phyloP scores from a whole-genome alignment of 345 rosid species.

The Pseudoturritis turrita region DNA sequence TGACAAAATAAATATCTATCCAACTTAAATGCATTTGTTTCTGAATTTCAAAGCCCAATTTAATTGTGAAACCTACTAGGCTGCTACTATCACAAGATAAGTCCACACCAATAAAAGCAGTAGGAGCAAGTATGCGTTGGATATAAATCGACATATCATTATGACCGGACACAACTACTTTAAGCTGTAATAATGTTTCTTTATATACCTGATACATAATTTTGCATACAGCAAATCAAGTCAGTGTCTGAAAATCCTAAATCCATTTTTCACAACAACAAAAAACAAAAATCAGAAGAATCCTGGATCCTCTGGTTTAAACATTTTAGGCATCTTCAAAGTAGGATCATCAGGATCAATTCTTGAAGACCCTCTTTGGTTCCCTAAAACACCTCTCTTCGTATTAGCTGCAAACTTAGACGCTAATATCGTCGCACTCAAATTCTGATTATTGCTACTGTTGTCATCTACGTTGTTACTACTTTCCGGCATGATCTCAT shows the following conservation, averaged over 20 bases:
- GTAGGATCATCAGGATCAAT: constrained; percentile 44
- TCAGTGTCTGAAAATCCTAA: not conserved
- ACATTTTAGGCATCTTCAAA: constrained; percentile 82
- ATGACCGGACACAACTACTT: not conserved
- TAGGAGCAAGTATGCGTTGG: not conserved
- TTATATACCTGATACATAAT: not conserved
- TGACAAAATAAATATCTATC: not conserved
- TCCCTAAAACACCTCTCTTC: constrained; percentile 38
- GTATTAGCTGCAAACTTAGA: constrained; percentile 68
- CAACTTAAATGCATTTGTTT: not conserved
- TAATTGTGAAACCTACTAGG: not conserved
- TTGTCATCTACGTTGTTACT: constrained; percentile 1
- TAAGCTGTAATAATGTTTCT: not conserved
- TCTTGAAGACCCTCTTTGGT: constrained; percentile 32
- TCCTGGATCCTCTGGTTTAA: constrained; percentile 77
- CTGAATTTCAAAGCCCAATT: not conserved
- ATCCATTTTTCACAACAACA: not conserved
- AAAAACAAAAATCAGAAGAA: constrained; percentile 34
- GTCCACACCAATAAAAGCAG: not conserved
- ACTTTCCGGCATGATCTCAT: constrained; percentile 11
- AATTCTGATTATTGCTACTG: constrained; percentile 35
- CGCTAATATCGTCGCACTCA: constrained; percentile 56
- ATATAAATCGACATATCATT: not conserved
- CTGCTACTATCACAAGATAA: not conserved
- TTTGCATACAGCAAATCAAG: not conserved